phyloP scores from a whole-genome alignment of 805 yeast species.

The Metschnikowia gruessii region DNA sequence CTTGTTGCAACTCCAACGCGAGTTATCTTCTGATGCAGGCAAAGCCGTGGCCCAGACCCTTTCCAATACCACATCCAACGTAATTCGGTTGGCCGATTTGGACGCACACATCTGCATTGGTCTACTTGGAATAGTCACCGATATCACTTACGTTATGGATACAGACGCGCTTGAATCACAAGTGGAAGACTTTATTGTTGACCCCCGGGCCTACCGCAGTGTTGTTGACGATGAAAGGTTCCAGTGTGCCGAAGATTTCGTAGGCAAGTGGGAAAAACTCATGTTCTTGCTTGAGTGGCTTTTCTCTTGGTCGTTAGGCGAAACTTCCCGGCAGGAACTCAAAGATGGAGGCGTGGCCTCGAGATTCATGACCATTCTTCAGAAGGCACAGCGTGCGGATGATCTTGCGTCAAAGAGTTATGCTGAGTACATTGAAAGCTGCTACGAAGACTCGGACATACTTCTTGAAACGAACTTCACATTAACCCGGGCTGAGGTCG shows the following conservation, averaged over 20 bases:
- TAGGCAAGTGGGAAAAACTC: slow-evolving; percentile 26
- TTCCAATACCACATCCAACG: neutral
- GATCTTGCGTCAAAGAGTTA: neutral
- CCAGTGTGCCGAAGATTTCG: slow-evolving; percentile 18
- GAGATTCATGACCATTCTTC: neutral
- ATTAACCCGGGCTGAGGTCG: slow-evolving; percentile 3
- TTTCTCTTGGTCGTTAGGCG: slow-evolving; percentile 12
- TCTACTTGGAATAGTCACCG: slow-evolving; percentile 1
- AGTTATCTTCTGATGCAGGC: neutral
- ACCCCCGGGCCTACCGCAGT: slow-evolving; percentile 7
- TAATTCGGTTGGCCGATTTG: neutral
- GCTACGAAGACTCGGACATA: slow-evolving; percentile 14
- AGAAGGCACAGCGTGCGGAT: slow-evolving; percentile 4
- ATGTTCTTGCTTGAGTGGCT: slow-evolving; percentile 27
- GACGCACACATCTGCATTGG: neutral
- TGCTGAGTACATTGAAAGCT: slow-evolving; percentile 8
- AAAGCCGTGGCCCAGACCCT: neutral
- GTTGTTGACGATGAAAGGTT: slow-evolving; percentile 10
- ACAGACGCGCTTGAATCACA: neutral
- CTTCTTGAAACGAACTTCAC: slow-evolving; percentile 13
- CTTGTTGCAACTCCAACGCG: neutral
- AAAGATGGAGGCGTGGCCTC: no score
- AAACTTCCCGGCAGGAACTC: neutral
- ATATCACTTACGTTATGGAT: neutral
- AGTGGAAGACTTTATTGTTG: slow-evolving; percentile 3